Evolutionary conservation across 2,329 filamentous ascomycete species (phyloP), one percentile per base, ranked within the genome.

Genomic region (Epichloe elymi): DNA sequence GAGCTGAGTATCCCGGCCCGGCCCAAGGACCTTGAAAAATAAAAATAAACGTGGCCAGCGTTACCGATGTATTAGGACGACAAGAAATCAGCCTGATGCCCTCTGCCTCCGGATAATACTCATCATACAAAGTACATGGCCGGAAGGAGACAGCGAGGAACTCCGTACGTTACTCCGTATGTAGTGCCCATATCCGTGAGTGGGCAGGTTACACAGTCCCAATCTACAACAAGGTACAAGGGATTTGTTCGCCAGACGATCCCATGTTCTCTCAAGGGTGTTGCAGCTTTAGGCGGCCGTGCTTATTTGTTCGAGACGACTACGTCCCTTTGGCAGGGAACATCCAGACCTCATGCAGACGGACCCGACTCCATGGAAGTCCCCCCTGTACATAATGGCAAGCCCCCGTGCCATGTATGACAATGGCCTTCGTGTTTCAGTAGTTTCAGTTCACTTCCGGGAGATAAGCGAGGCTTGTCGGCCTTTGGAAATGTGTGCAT

Each of bases 381-480:
- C 12, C 46, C 45, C 36, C 46, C 37, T 40, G 46, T 11, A 19
- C 19, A 19, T 19, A n/a, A 37, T 23, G 17, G 19, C n/a, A 30
- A 48, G 23, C 37, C 20, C 15, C 23, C 36, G 30, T 30, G 20
- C 37, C 3, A 30, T 30, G 37, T 40, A 30, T 36, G 37, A 48
- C 46, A 48, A 33, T 40, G 37, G 23, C 37, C n/a, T 33, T 40
- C 20, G 46, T 48, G 46, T 48, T 48, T 48, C 46, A 48, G 46
- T 40, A 48, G 30, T 48, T 30, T 35, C 30, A 36, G 37, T 26
- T 40, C 36, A n/a, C 46, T 46, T 37, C 46, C n/a, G 23, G 46
- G 39, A 48, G 46, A 40, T 33, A 48, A 40, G 36, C 45, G 45
- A 47, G 45, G 35, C 17, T 20, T 10, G 35, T 30, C 35, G 17